phyloP scores from a whole-genome alignment of 192 early-diverging fungal species.

The Haplosporangium gracile region DNA sequence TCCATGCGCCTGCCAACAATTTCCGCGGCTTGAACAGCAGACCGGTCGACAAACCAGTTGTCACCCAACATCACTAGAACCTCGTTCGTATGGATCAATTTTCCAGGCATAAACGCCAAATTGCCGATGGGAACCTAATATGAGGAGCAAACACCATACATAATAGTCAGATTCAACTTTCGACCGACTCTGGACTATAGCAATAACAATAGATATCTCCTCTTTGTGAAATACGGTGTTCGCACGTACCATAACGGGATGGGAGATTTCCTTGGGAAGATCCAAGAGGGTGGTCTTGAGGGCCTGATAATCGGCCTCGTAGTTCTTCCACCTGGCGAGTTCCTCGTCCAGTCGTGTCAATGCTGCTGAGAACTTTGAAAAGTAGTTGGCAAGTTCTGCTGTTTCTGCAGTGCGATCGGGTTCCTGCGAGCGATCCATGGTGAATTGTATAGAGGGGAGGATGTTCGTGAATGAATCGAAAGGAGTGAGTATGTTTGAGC shows the following conservation, averaged over 20 bases:
- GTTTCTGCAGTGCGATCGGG: conserved; percentile 43
- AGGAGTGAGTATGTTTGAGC: background rate
- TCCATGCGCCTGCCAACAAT: conserved; percentile 80
- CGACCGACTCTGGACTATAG: background rate
- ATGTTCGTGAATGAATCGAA: background rate
- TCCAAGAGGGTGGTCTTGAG: conserved; percentile 62
- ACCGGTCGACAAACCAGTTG: conserved; percentile 92
- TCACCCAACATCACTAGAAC: conserved; percentile 90
- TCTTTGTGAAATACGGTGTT: background rate
- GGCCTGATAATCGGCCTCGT: conserved; percentile 67
- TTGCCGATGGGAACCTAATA: conserved; percentile 83
- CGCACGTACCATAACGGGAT: conserved; percentile 67
- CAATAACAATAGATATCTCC: background rate
- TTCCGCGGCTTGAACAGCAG: conserved; percentile 76
- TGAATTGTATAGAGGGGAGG: background rate
- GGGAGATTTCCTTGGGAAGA: conserved; percentile 61
- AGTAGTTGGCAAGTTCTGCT: conserved; percentile 44
- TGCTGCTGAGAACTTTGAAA: conserved; percentile 56
- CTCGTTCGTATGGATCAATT: conserved; percentile 94
- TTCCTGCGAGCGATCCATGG: conserved; percentile 26
- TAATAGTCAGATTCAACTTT: background rate
- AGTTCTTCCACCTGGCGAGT: conserved; percentile 67
- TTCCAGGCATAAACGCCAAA: conserved; percentile 90
- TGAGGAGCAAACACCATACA: background rate
- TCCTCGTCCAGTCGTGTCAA: conserved; percentile 54